Evolutionary conservation across 75 land plant species (phyloP).

Genomic region (Azolla pinnata): DNA sequence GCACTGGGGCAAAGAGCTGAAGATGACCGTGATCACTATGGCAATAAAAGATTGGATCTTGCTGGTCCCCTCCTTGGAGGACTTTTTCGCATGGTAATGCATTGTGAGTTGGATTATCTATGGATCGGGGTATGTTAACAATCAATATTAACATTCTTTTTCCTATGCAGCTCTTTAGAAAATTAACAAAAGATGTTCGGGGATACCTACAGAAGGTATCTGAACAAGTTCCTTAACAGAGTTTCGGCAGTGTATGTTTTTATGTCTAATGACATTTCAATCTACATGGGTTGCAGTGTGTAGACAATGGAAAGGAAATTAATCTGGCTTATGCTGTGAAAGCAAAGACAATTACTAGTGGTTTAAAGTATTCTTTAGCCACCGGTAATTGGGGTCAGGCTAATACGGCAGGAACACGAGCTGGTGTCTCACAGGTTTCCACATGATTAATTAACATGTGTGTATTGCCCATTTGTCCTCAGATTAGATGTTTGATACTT

Average conservation of each 20-base stretch:
- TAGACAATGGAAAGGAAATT: slow-evolving; percentile 96
- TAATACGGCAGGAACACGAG: slow-evolving; percentile 94
- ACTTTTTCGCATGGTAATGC: slow-evolving; percentile 78
- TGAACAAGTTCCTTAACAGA: too few relatives aligned
- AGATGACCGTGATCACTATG: slow-evolving; percentile 99
- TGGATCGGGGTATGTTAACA: neutral
- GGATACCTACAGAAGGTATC: slow-evolving; percentile 87
- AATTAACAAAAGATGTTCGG: slow-evolving; percentile 94
- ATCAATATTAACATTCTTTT: neutral
- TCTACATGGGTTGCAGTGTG: slow-evolving; percentile 45
- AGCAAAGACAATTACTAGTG: slow-evolving; percentile 99
- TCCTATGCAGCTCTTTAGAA: slow-evolving; percentile 69
- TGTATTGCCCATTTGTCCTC: slow-evolving; percentile 1
- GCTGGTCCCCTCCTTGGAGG: slow-evolving; percentile 99
- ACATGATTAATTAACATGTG: too few relatives aligned
- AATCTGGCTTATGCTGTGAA: slow-evolving; percentile 97
- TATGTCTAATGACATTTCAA: slow-evolving; percentile 6
- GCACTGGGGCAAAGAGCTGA: slow-evolving; percentile 92
- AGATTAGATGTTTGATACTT: slow-evolving; percentile 3
- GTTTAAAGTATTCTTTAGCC: slow-evolving; percentile 95
- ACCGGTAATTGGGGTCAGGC: slow-evolving; percentile 99
- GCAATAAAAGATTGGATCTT: slow-evolving; percentile 96
- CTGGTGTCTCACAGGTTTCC: slow-evolving; percentile 94
- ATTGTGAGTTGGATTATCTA: neutral
- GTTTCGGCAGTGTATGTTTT: neutral